phyloP scores from a whole-genome alignment of 768 basidiomycete species.

The Plicaturopsis crispa region DNA sequence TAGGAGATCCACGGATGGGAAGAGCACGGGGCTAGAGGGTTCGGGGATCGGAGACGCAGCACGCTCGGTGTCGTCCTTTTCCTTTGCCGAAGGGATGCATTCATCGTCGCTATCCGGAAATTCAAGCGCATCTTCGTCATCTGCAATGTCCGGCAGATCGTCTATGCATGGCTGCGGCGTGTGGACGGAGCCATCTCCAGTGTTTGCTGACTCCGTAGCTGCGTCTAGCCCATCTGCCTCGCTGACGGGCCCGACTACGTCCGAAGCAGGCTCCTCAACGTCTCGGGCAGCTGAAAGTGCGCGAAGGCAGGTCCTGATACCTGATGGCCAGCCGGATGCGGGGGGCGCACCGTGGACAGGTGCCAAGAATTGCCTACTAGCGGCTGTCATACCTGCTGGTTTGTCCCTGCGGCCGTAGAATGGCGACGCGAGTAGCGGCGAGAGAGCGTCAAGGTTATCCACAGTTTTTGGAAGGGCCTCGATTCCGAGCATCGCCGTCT shows the following conservation, averaged over 20 bases:
- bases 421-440: constrained; percentile 46
- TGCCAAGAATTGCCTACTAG: constrained; percentile 66
- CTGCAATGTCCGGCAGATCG: too few relatives aligned
- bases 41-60: constrained; percentile 9
- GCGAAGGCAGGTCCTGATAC: constrained; percentile 29
- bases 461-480: constrained; percentile 34
- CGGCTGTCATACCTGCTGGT: constrained; percentile 35
- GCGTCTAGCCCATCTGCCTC: too few relatives aligned
- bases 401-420: constrained; percentile 46
- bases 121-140: background rate
- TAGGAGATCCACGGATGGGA: constrained; percentile 5
- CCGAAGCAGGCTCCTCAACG: too few relatives aligned
- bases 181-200: background rate
- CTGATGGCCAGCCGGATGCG: constrained; percentile 44
- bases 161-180: background rate
- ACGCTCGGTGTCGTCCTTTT: constrained; percentile 4
- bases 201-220: background rate
- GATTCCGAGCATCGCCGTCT: constrained; percentile 46
- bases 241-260: too few relatives aligned
- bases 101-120: constrained; percentile 4
- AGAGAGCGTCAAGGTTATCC: constrained; percentile 37
- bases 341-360: constrained; percentile 31
- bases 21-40: constrained; percentile 3
- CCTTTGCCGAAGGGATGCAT: constrained; percentile 4
- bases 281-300: constrained; percentile 8